Conservation (phyloP, 345 rosid genomes). For the Hirschfeldia incana region DNA sequence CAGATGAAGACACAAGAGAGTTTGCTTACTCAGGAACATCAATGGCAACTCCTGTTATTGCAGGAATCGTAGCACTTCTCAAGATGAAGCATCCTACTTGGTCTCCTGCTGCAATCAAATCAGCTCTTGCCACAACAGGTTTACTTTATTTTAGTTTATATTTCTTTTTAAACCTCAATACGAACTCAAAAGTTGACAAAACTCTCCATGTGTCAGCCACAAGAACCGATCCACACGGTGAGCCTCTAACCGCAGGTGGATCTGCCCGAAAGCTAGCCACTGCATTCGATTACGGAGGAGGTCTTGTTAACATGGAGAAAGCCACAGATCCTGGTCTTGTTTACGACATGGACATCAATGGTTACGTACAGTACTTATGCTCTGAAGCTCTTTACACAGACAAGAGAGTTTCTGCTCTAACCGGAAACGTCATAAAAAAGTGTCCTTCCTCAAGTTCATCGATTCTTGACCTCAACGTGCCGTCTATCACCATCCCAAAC, state of each 20-base stretch:
- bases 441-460: conserved; percentile 47
- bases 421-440: conserved; percentile 16
- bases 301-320: conserved; percentile 48
- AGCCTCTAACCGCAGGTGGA: conserved; percentile 50
- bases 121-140: conserved; percentile 60
- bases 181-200: neutral
- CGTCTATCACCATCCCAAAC: conserved; percentile 61
- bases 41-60: conserved; percentile 59
- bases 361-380: conserved; percentile 56
- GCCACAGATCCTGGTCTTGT: conserved; percentile 65
- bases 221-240: conserved; percentile 43
- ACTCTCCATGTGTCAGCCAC: conserved; percentile 1
- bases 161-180: neutral
- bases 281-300: conserved; percentile 71
- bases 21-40: conserved; percentile 54
- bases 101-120: conserved; percentile 66
- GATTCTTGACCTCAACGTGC: conserved; percentile 54
- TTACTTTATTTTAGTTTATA: neutral
- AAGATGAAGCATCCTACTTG: conserved; percentile 47
- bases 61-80: conserved; percentile 47
- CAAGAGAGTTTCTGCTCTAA: conserved; percentile 44
- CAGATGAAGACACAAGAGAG: conserved; percentile 16
- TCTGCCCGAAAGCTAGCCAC: conserved; percentile 47
- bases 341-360: conserved; percentile 51
- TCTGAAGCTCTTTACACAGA: conserved; percentile 44